These are phyloP conservation scores for Phaffomyces thermotolerans DNA, from an alignment of 805 yeast genomes.

Conservation along the genomic window DNA sequence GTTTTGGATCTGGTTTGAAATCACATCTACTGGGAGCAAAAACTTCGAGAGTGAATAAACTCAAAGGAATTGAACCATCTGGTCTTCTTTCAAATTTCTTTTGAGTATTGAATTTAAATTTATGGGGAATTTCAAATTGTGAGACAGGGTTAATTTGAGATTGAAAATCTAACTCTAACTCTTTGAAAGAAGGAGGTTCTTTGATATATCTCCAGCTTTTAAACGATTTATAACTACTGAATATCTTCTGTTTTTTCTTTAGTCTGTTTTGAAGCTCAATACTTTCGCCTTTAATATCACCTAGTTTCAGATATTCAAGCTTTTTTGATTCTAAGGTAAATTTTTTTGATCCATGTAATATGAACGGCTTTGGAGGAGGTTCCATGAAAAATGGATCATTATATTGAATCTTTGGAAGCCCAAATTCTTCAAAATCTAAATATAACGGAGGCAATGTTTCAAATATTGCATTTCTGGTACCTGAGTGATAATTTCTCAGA, in stretches of 20 bases:
- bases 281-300: slow-evolving; percentile 18
- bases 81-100: slow-evolving; percentile 28
- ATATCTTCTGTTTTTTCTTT: neutral
- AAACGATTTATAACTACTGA: neutral
- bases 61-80: slow-evolving; percentile 39
- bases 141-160: slow-evolving; percentile 26
- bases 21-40: slow-evolving; percentile 50
- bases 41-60: slow-evolving; percentile 60
- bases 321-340: slow-evolving; percentile 40
- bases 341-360: slow-evolving; percentile 56
- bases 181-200: slow-evolving; percentile 41
- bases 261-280: neutral
- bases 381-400: slow-evolving; percentile 57
- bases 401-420: slow-evolving; percentile 47
- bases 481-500: neutral
- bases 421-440: slow-evolving; percentile 38
- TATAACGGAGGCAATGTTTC: slow-evolving; percentile 9
- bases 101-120: slow-evolving; percentile 33
- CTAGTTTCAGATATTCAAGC: slow-evolving; percentile 25
- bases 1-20: slow-evolving; percentile 54
- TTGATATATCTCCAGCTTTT: slow-evolving; percentile 39
- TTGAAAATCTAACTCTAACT: slow-evolving; percentile 21
- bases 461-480: slow-evolving; percentile 6
- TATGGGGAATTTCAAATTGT: slow-evolving; percentile 43
- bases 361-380: slow-evolving; percentile 42